Base-by-base conservation (phyloP, 2,329 filamentous ascomycete species). In the Microsporum audouinii region DNA sequence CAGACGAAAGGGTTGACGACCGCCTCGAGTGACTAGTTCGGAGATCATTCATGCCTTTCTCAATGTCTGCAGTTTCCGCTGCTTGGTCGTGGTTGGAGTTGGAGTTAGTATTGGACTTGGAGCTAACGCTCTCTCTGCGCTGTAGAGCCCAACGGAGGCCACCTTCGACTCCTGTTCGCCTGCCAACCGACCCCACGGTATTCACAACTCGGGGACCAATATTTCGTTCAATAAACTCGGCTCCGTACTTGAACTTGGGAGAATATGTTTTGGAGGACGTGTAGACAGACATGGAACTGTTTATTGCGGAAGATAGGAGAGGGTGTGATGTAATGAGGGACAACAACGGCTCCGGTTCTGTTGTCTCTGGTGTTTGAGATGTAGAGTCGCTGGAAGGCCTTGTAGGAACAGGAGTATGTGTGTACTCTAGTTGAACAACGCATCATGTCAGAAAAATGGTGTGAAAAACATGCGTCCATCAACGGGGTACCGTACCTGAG, bases 251-350 rank as follows among this genome's bases (percentile, higher is more conserved):
- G 71, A 96, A 89, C 1, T 88, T 83, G 0, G 92, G 91, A 1
- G 90, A 95, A 69, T 92, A 95, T 66, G 91, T 89, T 74, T 97
- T 96, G 8, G 89, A 91, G 2, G 83, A 86, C 33, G 88, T 87
- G 72, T 97, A 97, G 0, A 89, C 89, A 1, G 88, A 90, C 5
- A 92, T 82, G 0, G 91, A 92, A 59, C 87, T 86, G 66, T 89
- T 89, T 67, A 95, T 91, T 0, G 91, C 90, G 33, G 85, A 89
- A 7, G 89, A 90, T 14, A 96, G 82, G 63, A 95, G 79, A 0
- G 92, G 92, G 70, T 96, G 91, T 1, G 89, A 91, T 0, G 91
- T 95, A 27, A 97, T 82, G 0, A 97, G 83, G 3, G 89, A 88
- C 2, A 97, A 79, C 4, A 96, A 80, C 0, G 91, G 94, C 72